These are phyloP conservation scores for Colletotrichum lentis DNA, from an alignment of 2,329 filamentous ascomycete species.

Conservation along the genomic window DNA sequence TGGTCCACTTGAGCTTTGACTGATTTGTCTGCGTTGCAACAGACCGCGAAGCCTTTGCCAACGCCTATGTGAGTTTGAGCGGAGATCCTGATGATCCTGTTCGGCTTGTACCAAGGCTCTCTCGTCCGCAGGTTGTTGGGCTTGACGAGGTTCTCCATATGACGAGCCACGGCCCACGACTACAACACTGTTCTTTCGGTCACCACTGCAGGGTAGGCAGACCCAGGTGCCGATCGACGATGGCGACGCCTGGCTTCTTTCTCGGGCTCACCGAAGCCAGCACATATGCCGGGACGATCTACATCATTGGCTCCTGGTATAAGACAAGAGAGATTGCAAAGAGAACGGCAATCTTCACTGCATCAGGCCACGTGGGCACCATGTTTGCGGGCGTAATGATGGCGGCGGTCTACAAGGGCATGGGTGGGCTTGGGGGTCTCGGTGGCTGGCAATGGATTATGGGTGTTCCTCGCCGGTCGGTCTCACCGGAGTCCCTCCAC, in stretches of 20 bases:
- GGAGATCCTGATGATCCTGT: too few species aligned
- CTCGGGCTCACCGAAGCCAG: slow-evolving; percentile 51
- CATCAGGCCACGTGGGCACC: slow-evolving; percentile 66
- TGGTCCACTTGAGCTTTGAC: slow-evolving; percentile 43
- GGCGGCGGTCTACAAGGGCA: slow-evolving; percentile 52
- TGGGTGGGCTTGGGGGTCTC: slow-evolving; percentile 55
- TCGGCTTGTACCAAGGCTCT: too few species aligned
- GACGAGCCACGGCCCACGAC: slow-evolving; percentile 57
- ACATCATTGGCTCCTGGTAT: slow-evolving; percentile 64
- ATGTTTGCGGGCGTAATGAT: slow-evolving; percentile 68
- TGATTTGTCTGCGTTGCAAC: not conserved
- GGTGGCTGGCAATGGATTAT: slow-evolving; percentile 63
- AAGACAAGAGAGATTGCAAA: slow-evolving; percentile 68
- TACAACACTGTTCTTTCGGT: slow-evolving; percentile 69
- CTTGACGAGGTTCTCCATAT: slow-evolving; percentile 64
- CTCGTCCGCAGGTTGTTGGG: slow-evolving; percentile 57
- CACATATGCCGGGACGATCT: slow-evolving; percentile 53
- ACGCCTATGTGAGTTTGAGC: slow-evolving; percentile 30
- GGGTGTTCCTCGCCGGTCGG: slow-evolving; percentile 47
- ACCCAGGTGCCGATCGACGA: not conserved
- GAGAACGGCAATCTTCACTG: slow-evolving; percentile 69
- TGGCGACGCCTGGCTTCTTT: slow-evolving; percentile 43
- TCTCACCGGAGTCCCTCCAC: not conserved
- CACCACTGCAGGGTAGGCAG: slow-evolving; percentile 28
- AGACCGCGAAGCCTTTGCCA: slow-evolving; percentile 36